Evolutionary conservation across 345 rosid species (phyloP), one percentile per base, ranked within the genome.

Genomic region (Brassica incana): DNA sequence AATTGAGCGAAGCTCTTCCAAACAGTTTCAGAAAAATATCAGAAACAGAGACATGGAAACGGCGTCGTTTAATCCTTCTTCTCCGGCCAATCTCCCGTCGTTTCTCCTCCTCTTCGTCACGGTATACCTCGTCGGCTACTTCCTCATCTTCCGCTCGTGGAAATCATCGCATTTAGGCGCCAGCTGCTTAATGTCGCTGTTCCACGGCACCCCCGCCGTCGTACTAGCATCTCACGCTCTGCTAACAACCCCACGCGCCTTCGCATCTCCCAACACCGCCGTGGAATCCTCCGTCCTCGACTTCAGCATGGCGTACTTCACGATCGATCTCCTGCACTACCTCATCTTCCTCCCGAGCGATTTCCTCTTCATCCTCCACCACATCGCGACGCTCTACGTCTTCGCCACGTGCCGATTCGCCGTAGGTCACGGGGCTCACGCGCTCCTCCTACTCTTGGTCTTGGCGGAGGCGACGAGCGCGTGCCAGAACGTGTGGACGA

Each of bases 381-480:
- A 95, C 66, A n/a, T 88, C 1, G 95, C 91, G 1, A 91, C 99
- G 1, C 80, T 95, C 1, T 92, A 87, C 73, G 97, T 95, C 8
- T 62, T 90, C 58, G 77, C 79, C 30, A 90, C 97, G 45, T 92
- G 95, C 80, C 87, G 90, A 0, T 92, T 78, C 80, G 14, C 83
- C 8, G 91, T 92, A 11, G 80, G 63, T 11, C 80, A 71, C 2
- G 97, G 99, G 9, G 92, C 92, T 0, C 84, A 84, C 67, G 92
- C 85, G 43, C 84, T 92, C 61, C 90, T 89, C 12, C 77, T 78
- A 15, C 83, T 95, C 2, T 86, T 92, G 20, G 14, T 92, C 62
- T 84, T 95, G 5, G 97, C 97, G 9, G 95, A 95, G 79, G 84
- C 85, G 60, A 95, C 99, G 1, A 92, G 95, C 82, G 77, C 89